phyloP scores from a whole-genome alignment of 495 filamentous ascomycete species.

The Tuber brumale region DNA sequence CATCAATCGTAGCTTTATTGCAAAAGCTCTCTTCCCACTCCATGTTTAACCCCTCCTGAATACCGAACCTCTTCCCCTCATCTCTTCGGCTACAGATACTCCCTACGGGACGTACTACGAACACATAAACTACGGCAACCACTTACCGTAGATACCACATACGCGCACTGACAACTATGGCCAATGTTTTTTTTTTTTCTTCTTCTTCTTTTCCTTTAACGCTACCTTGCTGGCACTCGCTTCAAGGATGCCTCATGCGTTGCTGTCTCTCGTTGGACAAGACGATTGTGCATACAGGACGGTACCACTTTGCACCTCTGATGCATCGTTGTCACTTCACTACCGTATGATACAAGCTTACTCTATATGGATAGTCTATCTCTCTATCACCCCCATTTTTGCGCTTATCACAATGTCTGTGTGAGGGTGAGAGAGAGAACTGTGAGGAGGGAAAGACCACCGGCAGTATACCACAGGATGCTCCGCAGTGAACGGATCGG shows the following conservation, averaged over 20 bases:
- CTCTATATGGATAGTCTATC: background rate
- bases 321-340: background rate
- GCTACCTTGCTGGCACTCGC: background rate
- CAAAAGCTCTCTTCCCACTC: background rate
- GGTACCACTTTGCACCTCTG: too few species aligned
- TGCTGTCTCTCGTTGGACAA: background rate
- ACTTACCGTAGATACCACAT: background rate
- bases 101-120: background rate
- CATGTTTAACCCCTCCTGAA: background rate
- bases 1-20: background rate
- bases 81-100: background rate
- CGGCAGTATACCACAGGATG: too few species aligned
- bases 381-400: too few species aligned
- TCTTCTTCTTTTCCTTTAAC: background rate
- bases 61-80: background rate
- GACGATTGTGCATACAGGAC: too few species aligned
- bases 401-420: too few species aligned
- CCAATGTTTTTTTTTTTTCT: background rate
- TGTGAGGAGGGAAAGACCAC: too few species aligned
- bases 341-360: background rate
- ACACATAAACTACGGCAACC: background rate
- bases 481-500: too few species aligned
- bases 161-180: background rate
- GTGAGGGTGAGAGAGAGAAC: too few species aligned
- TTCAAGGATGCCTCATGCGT: background rate